Evolutionary conservation across 2,329 filamentous ascomycete species (phyloP).

Genomic region (Chaetomium sp.): DNA sequence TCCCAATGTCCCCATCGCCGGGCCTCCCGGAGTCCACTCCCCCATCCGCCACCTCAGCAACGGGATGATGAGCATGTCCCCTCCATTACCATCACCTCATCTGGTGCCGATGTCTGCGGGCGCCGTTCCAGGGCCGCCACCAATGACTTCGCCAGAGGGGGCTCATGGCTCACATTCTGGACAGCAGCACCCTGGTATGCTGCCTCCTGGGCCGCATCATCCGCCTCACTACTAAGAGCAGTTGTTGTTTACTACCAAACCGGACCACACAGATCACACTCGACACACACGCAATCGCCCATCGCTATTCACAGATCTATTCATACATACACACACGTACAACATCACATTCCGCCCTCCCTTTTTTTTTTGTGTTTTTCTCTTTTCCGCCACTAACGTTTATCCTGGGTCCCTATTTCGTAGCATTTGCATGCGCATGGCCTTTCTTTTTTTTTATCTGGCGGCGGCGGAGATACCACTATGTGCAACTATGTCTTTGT

Average conservation of each 20-base stretch:
- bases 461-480: conserved; percentile 20
- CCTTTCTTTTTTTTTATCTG: conserved; percentile 2
- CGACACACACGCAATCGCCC: too few species aligned
- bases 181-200: not conserved
- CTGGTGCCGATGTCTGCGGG: not conserved
- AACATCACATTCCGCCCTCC: too few species aligned
- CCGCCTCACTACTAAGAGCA: conserved; percentile 1
- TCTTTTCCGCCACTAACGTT: not conserved
- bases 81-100: conserved; percentile 1
- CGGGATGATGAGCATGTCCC: conserved; percentile 7
- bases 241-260: too few species aligned
- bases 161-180: not conserved
- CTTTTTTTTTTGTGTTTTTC: too few species aligned
- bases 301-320: too few species aligned
- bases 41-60: conserved; percentile 8
- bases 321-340: too few species aligned
- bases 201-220: conserved; percentile 12
- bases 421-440: conserved; percentile 10
- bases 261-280: too few species aligned
- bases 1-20: conserved; percentile 7
- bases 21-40: conserved; percentile 6
- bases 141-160: not conserved
- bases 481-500: conserved; percentile 11
- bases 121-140: not conserved
- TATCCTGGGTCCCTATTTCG: not conserved